Base-by-base conservation (phyloP, 768 basidiomycete species). In the Tephrocybe sp. region DNA sequence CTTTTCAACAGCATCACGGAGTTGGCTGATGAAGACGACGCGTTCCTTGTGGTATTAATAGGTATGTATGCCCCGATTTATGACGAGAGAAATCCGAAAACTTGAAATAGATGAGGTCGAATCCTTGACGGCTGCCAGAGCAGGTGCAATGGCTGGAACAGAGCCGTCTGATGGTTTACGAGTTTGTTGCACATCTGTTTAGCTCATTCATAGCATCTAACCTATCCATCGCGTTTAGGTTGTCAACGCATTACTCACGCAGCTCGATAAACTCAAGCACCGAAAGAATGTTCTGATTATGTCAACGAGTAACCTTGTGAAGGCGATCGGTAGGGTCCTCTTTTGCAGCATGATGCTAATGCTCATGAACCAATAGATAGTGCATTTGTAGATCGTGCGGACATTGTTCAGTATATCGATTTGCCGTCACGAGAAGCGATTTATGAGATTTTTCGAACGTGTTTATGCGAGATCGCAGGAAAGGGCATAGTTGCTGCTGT, bases 321-420 rank as follows among this genome's bases (percentile, higher is more conserved):
- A 92, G 60, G 93, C 97, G 0, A 99, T 99, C 48, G 95, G 94
- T 93, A 53, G n/a, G n/a, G n/a, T 44, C 77, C 36, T 16, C 8
- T 26, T 18, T 31, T 18, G n/a, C 28, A 15, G 31, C n/a, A 18
- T 42, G 11, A 9, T 30, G 12, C 21, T 15, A 21, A 22, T 49
- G n/a, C 27, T 39, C 6, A 42, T 31, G 15, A 42, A 31, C 6
- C 16, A 42, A 43, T 37, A 98, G 96, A 99, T 60, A 84, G 83
- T 42, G 97, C 96, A 3, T 98, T 98, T 64, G 84, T 98, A 40
- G 97, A 98, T 63, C 87, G 97, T 32, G 97, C 96, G 8, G 97
- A 99, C 60, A 93, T 98, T 41, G 83, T 97, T 16, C 95, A 96
- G 73, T 97, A 92, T 60, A 79, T 98, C 16, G 95, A 94, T 56